Percentiles rank a stretch among this genome's conserved stretches.
These are phyloP conservation scores for Pichia nanzhaoensis DNA, from an alignment of 805 yeast species.

Conservation along the genomic window DNA sequence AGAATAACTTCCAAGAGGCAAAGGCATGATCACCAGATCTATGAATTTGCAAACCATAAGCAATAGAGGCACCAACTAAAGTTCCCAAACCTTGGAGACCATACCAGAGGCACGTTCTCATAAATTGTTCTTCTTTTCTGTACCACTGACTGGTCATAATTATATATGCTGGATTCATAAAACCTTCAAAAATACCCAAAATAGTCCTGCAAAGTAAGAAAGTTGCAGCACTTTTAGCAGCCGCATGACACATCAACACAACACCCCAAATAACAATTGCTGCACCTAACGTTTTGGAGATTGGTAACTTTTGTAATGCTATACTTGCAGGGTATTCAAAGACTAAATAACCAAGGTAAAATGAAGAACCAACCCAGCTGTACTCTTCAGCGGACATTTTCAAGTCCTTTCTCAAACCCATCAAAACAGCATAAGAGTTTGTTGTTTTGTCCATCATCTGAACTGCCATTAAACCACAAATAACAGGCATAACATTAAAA, in stretches of 20 bases:
- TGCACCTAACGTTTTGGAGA: slow-evolving; percentile 31
- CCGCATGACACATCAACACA: slow-evolving; percentile 39
- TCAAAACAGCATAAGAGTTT: slow-evolving; percentile 39
- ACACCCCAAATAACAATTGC: slow-evolving; percentile 41
- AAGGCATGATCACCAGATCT: slow-evolving; percentile 18
- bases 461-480: slow-evolving; percentile 25
- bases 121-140: slow-evolving; percentile 23
- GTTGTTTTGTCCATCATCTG: slow-evolving; percentile 37
- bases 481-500: slow-evolving; percentile 28
- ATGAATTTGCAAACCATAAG: slow-evolving; percentile 38
- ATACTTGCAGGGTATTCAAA: slow-evolving; percentile 40
- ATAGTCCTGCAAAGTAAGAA: slow-evolving; percentile 40
- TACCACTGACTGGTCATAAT: slow-evolving; percentile 27
- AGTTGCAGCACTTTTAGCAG: slow-evolving; percentile 38
- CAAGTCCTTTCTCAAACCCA: slow-evolving; percentile 36
- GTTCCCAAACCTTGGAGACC: slow-evolving; percentile 38
- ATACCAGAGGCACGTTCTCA: slow-evolving; percentile 22
- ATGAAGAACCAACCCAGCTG: slow-evolving; percentile 38
- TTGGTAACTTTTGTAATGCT: slow-evolving; percentile 34
- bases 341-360: slow-evolving; percentile 38
- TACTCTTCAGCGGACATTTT: slow-evolving; percentile 38
- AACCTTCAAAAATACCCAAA: slow-evolving; percentile 37
- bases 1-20: slow-evolving; percentile 55
- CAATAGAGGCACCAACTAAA: slow-evolving; percentile 44
- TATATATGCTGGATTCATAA: slow-evolving; percentile 31